These are phyloP conservation scores for Rhynchospora breviuscula DNA, from an alignment of 176 grass and related monocot species.

Conservation along the genomic window DNA sequence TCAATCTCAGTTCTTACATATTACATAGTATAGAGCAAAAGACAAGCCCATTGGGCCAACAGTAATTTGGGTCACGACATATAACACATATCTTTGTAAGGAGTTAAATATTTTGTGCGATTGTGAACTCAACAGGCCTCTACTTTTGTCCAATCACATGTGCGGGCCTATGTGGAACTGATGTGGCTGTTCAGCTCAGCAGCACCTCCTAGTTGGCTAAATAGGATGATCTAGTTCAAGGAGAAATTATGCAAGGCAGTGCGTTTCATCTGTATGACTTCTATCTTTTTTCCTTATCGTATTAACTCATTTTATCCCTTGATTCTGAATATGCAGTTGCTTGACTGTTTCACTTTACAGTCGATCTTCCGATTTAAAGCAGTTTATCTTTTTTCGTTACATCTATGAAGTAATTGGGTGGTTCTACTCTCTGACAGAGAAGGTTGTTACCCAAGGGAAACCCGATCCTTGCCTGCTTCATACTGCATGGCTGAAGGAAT, in stretches of 20 bases:
- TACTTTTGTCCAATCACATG: slow-evolving; percentile 82
- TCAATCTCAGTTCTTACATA: too few species aligned
- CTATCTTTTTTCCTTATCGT: slow-evolving; percentile 37
- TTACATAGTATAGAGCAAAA: too few species aligned
- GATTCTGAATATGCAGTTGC: too few species aligned
- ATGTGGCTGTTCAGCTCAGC: slow-evolving; percentile 98
- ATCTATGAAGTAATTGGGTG: slow-evolving; percentile 42
- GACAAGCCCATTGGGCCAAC: too few species aligned
- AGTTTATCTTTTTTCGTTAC: too few species aligned
- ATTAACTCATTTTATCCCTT: slow-evolving; percentile 9
- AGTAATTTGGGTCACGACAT: too few species aligned
- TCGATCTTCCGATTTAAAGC: too few species aligned
- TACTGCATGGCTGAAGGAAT: slow-evolving; percentile 94
- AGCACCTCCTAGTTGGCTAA: slow-evolving; percentile 91
- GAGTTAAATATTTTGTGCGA: too few species aligned
- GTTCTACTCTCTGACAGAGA: slow-evolving; percentile 80
- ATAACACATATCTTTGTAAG: too few species aligned
- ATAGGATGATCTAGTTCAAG: slow-evolving; percentile 98
- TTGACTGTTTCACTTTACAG: too few species aligned
- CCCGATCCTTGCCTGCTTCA: slow-evolving; percentile 77
- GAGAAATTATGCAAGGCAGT: slow-evolving; percentile 98
- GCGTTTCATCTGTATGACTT: slow-evolving; percentile 81
- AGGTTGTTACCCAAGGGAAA: slow-evolving; percentile 53
- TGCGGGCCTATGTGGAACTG: slow-evolving; percentile 91
- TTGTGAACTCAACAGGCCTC: too few species aligned